Percentiles rank a stretch among this genome's conserved stretches.
phyloP scores from a whole-genome alignment of 768 basidiomycete species.

The Austroboletus eburneus region DNA sequence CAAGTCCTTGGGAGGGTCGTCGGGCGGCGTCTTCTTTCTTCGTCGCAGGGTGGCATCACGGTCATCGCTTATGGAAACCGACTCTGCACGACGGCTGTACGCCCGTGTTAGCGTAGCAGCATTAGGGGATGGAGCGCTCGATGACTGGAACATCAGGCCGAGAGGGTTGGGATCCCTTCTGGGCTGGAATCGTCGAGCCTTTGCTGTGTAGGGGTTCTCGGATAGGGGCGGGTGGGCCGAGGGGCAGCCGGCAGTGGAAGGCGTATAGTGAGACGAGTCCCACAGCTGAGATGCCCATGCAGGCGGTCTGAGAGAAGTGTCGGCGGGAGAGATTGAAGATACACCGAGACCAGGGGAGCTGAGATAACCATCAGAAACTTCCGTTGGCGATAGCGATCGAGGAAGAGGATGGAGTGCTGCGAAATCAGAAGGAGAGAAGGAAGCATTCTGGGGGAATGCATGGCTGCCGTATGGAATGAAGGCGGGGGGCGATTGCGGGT shows the following conservation, averaged over 20 bases:
- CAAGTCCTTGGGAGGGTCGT: constrained; percentile 34
- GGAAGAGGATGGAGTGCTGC: constrained; percentile 61
- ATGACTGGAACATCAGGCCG: constrained; percentile 59
- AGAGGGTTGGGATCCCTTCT: constrained; percentile 42
- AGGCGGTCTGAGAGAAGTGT: constrained; percentile 56
- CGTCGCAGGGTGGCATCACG: constrained; percentile 72
- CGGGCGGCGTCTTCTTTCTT: constrained; percentile 41
- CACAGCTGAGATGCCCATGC: constrained; percentile 67
- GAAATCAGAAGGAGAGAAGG: constrained; percentile 59
- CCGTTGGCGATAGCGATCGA: constrained; percentile 55
- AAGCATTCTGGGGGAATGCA: constrained; percentile 43
- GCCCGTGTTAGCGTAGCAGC: constrained; percentile 48
- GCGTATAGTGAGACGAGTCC: constrained; percentile 45
- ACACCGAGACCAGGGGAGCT: constrained; percentile 41
- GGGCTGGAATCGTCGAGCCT: constrained; percentile 36
- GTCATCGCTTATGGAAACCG: constrained; percentile 55
- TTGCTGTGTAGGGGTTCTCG: constrained; percentile 40
- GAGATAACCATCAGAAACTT: constrained; percentile 46
- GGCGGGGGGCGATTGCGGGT: constrained; percentile 40
- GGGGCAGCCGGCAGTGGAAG: constrained; percentile 41
- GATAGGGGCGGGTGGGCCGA: constrained; percentile 45
- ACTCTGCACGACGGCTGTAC: constrained; percentile 67
- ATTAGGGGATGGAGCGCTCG: constrained; percentile 62
- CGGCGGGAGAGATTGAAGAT: constrained; percentile 57
- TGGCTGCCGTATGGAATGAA: constrained; percentile 48